Evolutionary conservation across 2,329 filamentous ascomycete species (phyloP).

Genomic region (Paecilomyces variotii): DNA sequence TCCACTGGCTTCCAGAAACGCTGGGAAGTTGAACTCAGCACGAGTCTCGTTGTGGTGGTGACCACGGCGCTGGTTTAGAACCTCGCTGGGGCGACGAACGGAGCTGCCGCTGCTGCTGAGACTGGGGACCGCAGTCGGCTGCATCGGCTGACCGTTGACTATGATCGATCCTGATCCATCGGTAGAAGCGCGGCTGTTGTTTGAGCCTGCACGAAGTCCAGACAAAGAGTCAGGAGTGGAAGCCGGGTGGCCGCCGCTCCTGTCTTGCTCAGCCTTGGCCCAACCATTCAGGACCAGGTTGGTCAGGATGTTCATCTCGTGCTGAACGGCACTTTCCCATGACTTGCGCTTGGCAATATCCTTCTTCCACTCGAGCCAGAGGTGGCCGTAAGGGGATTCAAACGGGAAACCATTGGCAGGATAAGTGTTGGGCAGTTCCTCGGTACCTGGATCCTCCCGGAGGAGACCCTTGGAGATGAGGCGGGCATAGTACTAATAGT

Average conservation of each 20-base stretch:
- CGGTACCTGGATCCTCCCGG: background rate
- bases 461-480: slow-evolving; percentile 15
- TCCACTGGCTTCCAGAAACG: background rate
- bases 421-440: slow-evolving; percentile 13
- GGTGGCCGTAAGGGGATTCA: slow-evolving; percentile 18
- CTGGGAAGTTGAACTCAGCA: background rate
- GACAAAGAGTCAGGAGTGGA: background rate
- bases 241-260: background rate
- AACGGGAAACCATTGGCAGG: slow-evolving; percentile 9
- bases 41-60: background rate
- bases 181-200: background rate
- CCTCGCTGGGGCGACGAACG: background rate
- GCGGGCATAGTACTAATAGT: slow-evolving; percentile 16
- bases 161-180: background rate
- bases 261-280: slow-evolving; percentile 7
- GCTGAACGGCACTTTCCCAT: slow-evolving; percentile 16
- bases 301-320: slow-evolving; percentile 15
- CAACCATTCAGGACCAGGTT: slow-evolving; percentile 15
- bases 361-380: slow-evolving; percentile 22
- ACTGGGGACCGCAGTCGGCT: background rate
- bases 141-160: background rate
- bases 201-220: background rate
- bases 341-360: slow-evolving; percentile 7
- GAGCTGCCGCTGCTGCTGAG: background rate
- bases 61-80: background rate